Evolutionary conservation across 805 yeast species (phyloP), one percentile per base, ranked within the genome.

Genomic region (Sugiyamaella valdiviana): DNA sequence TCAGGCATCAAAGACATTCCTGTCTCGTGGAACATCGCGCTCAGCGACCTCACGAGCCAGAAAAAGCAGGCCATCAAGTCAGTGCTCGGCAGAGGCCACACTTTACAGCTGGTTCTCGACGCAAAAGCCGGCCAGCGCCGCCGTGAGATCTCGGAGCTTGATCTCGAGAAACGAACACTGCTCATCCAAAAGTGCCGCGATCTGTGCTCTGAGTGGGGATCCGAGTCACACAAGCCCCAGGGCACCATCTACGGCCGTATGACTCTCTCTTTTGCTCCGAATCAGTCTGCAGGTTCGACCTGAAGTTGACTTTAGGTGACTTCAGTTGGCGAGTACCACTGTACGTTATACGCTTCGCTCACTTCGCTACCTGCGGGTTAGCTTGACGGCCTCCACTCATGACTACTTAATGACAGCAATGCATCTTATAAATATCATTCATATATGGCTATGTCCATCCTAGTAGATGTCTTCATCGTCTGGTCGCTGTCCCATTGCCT

Each of bases 11-110:
- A 63, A 19, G 48, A 46, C 14, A 53, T 63, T 1, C 54, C 57
- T 2, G 45, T 65, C 1, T 59, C 66, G 3, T 65, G 69, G 69
- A 53, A 54, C 7, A 64, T 65, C 24, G 62, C 64, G 6, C 49
- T 48, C 14, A 51, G 59, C 39, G 69, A 65, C 46, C 53, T 65
- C 1, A 54, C 55, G 15, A 57, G 61, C 6, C 68, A 63, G 48
- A 65, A 65, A 42, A 46, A 54, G 20, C 53, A 49, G 22, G 66
- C 67, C 23, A 58, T 65, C 7, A 60, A 60, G 38, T 61, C 66
- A 0, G 57, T 63, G 4, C 53, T 65, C 14, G 21, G 47, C 19
- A 53, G 62, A 6, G 68, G 68, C 10, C 58, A 63, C 47, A 51
- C 48, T 29, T 54, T 62, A 14, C 57, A 56, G 16, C 42, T 65